Percentiles rank a stretch among this genome's conserved stretches.
Conservation (phyloP, 306 rosid species). For the Dalbergia cochinchinensis region DNA sequence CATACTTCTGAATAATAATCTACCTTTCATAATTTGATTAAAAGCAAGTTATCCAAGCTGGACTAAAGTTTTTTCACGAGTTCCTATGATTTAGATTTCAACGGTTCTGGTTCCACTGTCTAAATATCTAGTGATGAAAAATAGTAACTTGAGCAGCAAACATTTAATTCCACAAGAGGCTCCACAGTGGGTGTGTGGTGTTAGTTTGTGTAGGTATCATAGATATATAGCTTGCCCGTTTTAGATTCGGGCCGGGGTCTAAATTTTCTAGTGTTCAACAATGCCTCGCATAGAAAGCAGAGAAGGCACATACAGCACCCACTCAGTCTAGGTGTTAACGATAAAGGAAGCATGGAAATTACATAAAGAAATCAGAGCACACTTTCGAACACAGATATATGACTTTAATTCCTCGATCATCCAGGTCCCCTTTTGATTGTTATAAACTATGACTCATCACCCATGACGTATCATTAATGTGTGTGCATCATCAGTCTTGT, state of each 20-base stretch:
- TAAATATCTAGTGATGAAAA: neutral
- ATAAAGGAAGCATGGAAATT: slow-evolving; percentile 41
- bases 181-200: neutral
- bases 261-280: slow-evolving; percentile 35
- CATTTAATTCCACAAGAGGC: too few relatives aligned
- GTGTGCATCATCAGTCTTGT: slow-evolving; percentile 44
- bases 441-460: slow-evolving; percentile 43
- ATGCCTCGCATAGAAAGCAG: slow-evolving; percentile 69
- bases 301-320: slow-evolving; percentile 52
- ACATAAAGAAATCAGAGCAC: slow-evolving; percentile 15
- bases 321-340: slow-evolving; percentile 53
- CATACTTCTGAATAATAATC: neutral
- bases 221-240: too few relatives aligned
- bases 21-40: neutral
- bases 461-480: slow-evolving; percentile 51
- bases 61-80: neutral
- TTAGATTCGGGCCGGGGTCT: slow-evolving; percentile 5
- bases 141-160: neutral
- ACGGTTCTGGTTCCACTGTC: neutral
- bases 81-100: neutral
- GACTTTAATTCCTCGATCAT: slow-evolving; percentile 76
- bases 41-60: neutral
- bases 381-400: neutral
- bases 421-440: slow-evolving; percentile 58
- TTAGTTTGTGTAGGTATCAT: slow-evolving; percentile 1